Evolutionary conservation across 805 yeast species (phyloP).

Genomic region (Candida ficus): DNA sequence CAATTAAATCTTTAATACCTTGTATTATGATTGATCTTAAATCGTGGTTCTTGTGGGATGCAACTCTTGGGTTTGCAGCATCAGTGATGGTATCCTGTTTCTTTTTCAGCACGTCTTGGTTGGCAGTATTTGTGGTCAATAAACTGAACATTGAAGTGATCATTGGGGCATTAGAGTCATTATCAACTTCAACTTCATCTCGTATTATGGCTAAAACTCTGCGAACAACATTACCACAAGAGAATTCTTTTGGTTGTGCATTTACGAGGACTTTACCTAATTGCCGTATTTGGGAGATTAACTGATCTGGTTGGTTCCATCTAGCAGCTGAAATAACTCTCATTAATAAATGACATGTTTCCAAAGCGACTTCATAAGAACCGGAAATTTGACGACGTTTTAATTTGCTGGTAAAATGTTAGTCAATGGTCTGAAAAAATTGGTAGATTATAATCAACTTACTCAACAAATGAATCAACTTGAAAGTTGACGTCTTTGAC

Average conservation of each 20-base stretch:
- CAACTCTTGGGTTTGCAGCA: constrained; percentile 17
- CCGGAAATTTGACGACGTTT: constrained; percentile 84
- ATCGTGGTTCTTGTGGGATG: constrained; percentile 40
- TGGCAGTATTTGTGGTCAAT: constrained; percentile 45
- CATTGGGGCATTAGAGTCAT: constrained; percentile 40
- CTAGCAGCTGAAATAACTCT: constrained; percentile 85
- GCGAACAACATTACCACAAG: constrained; percentile 87
- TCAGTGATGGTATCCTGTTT: constrained; percentile 1
- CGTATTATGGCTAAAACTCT: constrained; percentile 82
- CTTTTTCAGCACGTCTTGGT: constrained; percentile 6
- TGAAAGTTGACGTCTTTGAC: constrained; percentile 33
- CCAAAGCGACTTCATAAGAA: constrained; percentile 77
- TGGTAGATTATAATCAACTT: constrained; percentile 9
- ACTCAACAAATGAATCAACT: constrained; percentile 39
- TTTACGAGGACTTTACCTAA: constrained; percentile 65
- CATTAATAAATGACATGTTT: constrained; percentile 80
- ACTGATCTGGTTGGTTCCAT: constrained; percentile 75
- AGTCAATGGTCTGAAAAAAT: too few relatives aligned
- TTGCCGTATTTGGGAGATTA: constrained; percentile 64
- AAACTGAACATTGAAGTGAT: constrained; percentile 84
- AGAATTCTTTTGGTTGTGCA: constrained; percentile 86
- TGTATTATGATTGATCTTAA: constrained; percentile 83
- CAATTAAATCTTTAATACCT: constrained; percentile 87
- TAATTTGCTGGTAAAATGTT: constrained; percentile 34
- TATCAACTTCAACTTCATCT: constrained; percentile 56